Evolutionary conservation across 2,329 filamentous ascomycete genomes (phyloP), one percentile per base, ranked within the genome.

Genomic region (Fusarium humuli): DNA sequence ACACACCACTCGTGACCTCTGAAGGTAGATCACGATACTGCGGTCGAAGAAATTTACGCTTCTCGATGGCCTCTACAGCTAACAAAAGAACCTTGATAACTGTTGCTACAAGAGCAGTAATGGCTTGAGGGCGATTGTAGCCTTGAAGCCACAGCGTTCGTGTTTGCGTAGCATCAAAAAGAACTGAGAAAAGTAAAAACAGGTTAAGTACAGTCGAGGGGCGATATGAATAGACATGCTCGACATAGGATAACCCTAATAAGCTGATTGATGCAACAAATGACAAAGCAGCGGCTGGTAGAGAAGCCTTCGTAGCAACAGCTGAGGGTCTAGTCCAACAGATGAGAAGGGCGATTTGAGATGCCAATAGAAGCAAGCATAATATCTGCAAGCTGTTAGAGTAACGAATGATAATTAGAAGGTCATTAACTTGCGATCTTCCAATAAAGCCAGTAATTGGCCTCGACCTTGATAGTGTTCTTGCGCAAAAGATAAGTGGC

Each of bases 101-200:
- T 0, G 60, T 73, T 20, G 67, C 32, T n/a, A 71, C 5, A 2
- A 73, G 70, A 1, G 65, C 52, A 0, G 50, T 50, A 2, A 63
- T 57, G 0, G 70, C 67, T 2, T 47, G 55, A 0, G 57, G n/a
- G 6, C 34, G 52, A 22, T 69, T 63, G 44, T 67, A 71, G 23
- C 64, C 67, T 14, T 71, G 55, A 2, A 71, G 64, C 57, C 67
- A 73, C n/a, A 73, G 44, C 14, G 71, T 73, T 3, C 71, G 61
- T 6, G 67, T 63, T 27, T 57, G 45, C 0, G 58, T 22, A 4
- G 61, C 58, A 10, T 73, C 70, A 13, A 73, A 69, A 3, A 73
- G 56, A 9, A 42, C 41, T 0, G 70, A 56, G 10, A 73, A 58
- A 3, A 71, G 59, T 1, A 73, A 25, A 13, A 67, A 73, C 7